Conservation (phyloP, 139 green algal genomes). For the Tetradesmus lagerheimii region DNA sequence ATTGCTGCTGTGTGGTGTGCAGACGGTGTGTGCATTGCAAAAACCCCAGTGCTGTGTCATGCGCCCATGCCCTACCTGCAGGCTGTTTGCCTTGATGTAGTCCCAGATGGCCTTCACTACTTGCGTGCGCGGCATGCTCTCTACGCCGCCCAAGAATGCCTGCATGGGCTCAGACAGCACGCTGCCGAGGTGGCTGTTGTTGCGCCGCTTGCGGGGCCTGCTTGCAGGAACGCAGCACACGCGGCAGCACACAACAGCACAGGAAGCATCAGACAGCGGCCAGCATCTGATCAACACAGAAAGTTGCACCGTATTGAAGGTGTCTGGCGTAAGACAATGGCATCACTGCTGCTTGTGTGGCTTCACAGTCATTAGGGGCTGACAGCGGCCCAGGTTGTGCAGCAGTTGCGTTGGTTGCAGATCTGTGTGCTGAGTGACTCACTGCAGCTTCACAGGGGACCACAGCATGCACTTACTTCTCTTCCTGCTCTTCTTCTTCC, state of each 20-base stretch:
- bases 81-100: constrained; percentile 85
- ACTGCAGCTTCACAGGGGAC: neutral
- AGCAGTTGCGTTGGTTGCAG: neutral
- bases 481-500: neutral
- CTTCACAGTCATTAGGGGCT: neutral
- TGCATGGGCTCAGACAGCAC: constrained; percentile 66
- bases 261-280: neutral
- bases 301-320: too few relatives aligned
- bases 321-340: neutral
- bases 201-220: constrained; percentile 38
- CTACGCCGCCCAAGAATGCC: constrained; percentile 70
- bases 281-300: neutral
- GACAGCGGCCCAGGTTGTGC: neutral
- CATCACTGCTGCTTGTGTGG: neutral
- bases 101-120: constrained; percentile 89
- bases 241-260: neutral
- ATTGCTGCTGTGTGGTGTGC: too few relatives aligned
- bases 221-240: neutral
- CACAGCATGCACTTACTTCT: neutral
- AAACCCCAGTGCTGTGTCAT: too few relatives aligned
- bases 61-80: constrained; percentile 68
- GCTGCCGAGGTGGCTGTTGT: constrained; percentile 14
- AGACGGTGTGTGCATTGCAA: too few relatives aligned
- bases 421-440: neutral
- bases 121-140: constrained; percentile 58